phyloP scores from a whole-genome alignment of 2,329 filamentous ascomycete genomes.

The Sporothrix mexicana region DNA sequence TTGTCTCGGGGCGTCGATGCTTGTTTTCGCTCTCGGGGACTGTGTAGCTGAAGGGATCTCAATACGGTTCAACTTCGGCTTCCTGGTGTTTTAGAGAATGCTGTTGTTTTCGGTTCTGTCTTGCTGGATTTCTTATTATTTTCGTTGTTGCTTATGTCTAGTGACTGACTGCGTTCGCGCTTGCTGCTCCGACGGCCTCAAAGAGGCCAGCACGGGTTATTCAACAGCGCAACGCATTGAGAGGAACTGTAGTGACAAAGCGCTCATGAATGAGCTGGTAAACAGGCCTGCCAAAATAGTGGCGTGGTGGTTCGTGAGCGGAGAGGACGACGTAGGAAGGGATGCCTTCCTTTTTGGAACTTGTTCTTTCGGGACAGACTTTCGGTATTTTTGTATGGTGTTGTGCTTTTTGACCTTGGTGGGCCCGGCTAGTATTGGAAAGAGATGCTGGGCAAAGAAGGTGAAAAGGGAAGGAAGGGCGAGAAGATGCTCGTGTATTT shows the following conservation, averaged over 20 bases:
- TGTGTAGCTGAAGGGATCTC: neutral
- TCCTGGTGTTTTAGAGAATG: neutral
- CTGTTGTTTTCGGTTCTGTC: neutral
- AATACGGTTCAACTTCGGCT: neutral
- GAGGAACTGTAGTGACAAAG: conserved; percentile 28
- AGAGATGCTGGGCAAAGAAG: neutral
- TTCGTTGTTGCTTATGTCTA: conserved; percentile 1
- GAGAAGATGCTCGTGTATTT: conserved; percentile 12
- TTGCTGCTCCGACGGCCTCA: conserved; percentile 48
- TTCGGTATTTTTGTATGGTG: conserved; percentile 10
- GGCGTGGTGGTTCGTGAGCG: conserved; percentile 6
- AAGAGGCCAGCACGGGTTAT: conserved; percentile 52
- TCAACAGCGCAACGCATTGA: conserved; percentile 48
- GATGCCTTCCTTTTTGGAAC: neutral
- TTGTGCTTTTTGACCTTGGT: conserved; percentile 15
- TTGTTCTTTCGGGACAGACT: neutral
- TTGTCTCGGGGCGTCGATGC: neutral
- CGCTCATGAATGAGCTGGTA: conserved; percentile 32
- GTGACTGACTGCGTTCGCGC: conserved; percentile 13
- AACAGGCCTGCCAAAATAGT: conserved; percentile 22
- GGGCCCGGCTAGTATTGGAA: neutral
- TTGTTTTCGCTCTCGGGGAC: neutral
- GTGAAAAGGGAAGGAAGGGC: neutral
- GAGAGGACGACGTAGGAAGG: neutral
- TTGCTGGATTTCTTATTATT: conserved; percentile 21